phyloP scores from a whole-genome alignment of 345 rosid genomes.

The Syzygium aromaticum region DNA sequence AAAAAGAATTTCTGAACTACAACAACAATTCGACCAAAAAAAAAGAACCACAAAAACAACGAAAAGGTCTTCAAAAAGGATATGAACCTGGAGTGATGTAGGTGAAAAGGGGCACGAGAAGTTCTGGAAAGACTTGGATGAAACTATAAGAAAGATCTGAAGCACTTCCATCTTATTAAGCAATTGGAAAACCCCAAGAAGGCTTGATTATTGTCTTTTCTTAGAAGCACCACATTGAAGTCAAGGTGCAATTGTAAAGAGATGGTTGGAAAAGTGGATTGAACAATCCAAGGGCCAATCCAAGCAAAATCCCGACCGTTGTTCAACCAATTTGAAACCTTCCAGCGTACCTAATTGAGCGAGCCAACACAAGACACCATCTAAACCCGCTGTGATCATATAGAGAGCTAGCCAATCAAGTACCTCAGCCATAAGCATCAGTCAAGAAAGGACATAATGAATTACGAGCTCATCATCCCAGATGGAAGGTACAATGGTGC shows the following conservation, averaged over 20 bases:
- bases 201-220: background rate
- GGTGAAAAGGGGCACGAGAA: background rate
- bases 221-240: background rate
- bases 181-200: background rate
- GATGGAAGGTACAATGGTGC: background rate
- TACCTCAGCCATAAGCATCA: background rate
- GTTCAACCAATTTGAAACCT: background rate
- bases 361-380: background rate
- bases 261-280: background rate
- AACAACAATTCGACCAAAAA: background rate
- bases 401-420: background rate
- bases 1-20: background rate
- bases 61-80: background rate
- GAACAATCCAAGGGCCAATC: background rate
- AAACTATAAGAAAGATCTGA: background rate
- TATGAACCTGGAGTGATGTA: background rate
- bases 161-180: background rate
- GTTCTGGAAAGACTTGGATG: background rate
- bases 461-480: background rate
- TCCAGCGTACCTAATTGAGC: background rate
- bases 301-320: rapidly evolving
- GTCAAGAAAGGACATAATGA: background rate
- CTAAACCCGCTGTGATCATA: background rate
- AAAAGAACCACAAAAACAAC: background rate
- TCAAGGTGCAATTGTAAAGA: background rate